Evolutionary conservation across 768 basidiomycete species (phyloP).

Genomic region (Rhizopogon salebrosus): DNA sequence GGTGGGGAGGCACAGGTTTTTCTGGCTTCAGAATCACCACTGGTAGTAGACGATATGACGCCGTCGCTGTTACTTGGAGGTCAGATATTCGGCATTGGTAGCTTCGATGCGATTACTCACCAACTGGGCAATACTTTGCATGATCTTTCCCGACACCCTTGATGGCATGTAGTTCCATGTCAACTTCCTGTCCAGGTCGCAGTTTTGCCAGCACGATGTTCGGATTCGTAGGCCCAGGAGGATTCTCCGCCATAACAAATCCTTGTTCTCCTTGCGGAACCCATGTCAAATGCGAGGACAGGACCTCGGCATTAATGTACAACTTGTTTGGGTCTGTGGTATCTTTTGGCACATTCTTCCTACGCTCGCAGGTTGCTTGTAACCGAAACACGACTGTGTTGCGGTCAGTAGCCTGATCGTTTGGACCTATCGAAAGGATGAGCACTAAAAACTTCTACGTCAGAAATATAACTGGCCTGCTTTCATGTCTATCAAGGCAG

Average conservation of each 20-base stretch:
- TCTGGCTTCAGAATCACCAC: conserved; percentile 65
- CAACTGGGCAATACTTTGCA: conserved; percentile 95
- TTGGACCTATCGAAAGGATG: conserved; percentile 23
- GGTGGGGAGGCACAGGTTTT: conserved; percentile 72
- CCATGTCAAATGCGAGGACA: conserved; percentile 69
- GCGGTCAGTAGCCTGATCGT: conserved; percentile 73
- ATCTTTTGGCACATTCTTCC: conserved; percentile 46
- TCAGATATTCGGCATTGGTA: not conserved
- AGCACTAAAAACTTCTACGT: not conserved
- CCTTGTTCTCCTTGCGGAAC: conserved; percentile 78
- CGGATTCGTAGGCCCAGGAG: conserved; percentile 64
- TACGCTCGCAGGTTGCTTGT: conserved; percentile 59
- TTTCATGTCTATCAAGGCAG: conserved; percentile 60
- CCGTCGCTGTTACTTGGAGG: conserved; percentile 59
- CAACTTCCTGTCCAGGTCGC: conserved; percentile 83
- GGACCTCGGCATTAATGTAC: conserved; percentile 68
- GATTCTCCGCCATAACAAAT: conserved; percentile 44
- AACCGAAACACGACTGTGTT: conserved; percentile 90
- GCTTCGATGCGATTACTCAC: conserved; percentile 35
- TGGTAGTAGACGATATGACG: conserved; percentile 90
- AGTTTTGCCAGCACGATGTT: conserved; percentile 91
- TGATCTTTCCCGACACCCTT: conserved; percentile 94
- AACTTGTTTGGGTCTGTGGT: conserved; percentile 53
- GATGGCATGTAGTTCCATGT: conserved; percentile 84
- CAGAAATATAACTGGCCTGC: conserved; percentile 24